A percentile compares a stretch with the other conserved stretches of the same genome.
These are phyloP conservation scores for Ilyonectria mors-panacis DNA, from an alignment of 2,329 filamentous ascomycete species.

Conservation along the genomic window DNA sequence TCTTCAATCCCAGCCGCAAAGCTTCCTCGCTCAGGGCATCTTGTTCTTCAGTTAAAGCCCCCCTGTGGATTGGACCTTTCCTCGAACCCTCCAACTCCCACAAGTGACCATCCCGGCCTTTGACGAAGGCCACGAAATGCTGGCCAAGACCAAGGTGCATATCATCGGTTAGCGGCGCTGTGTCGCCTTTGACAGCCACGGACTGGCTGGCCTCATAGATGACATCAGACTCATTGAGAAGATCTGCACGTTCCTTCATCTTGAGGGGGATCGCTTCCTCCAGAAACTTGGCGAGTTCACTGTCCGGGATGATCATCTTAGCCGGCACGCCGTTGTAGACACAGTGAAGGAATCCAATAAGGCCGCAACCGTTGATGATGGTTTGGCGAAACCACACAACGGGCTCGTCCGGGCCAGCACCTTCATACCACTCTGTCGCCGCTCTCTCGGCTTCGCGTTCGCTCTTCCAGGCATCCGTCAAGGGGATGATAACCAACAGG, in stretches of 20 bases:
- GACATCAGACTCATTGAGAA: neutral
- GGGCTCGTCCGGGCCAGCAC: constrained; percentile 21
- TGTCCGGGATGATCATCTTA: constrained; percentile 49
- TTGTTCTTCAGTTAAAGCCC: constrained; percentile 21
- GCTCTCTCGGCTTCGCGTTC: constrained; percentile 41
- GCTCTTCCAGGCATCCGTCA: constrained; percentile 79
- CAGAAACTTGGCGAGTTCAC: constrained; percentile 68
- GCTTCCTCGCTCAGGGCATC: constrained; percentile 30
- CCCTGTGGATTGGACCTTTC: constrained; percentile 32
- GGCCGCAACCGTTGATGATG: constrained; percentile 79
- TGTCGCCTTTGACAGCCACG: constrained; percentile 20
- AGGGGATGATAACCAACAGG: constrained; percentile 87
- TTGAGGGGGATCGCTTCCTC: constrained; percentile 69
- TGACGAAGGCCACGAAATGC: constrained; percentile 35
- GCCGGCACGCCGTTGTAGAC: constrained; percentile 68
- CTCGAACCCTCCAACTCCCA: constrained; percentile 35
- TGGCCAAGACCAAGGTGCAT: constrained; percentile 8
- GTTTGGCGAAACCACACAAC: constrained; percentile 83
- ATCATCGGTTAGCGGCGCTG: neutral
- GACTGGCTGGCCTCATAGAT: constrained; percentile 20
- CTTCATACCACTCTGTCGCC: constrained; percentile 12
- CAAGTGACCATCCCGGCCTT: constrained; percentile 26
- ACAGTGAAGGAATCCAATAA: constrained; percentile 77
- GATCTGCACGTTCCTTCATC: constrained; percentile 10
- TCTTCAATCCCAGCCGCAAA: constrained; percentile 26